Evolutionary conservation across 768 basidiomycete species (phyloP).

Genomic region (Hypholoma fasciculare): DNA sequence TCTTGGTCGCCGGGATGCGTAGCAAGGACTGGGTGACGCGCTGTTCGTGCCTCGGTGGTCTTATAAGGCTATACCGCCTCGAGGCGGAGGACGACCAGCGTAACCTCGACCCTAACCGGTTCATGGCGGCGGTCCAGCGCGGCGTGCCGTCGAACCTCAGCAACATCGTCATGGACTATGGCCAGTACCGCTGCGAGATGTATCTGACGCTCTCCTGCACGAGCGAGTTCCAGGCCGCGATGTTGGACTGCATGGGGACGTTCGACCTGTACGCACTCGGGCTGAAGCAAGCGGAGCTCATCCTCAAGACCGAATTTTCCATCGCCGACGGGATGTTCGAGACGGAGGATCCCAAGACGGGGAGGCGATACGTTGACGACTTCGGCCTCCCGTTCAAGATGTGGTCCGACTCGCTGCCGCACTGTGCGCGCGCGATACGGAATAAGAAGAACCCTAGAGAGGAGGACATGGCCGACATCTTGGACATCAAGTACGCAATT

Average conservation of each 20-base stretch:
- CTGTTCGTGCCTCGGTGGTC: slow-evolving; percentile 49
- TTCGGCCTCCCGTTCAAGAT: slow-evolving; percentile 58
- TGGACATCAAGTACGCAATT: slow-evolving; percentile 62
- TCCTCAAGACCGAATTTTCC: slow-evolving; percentile 61
- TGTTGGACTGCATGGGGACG: slow-evolving; percentile 49
- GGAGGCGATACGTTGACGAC: slow-evolving; percentile 38
- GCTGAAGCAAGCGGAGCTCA: slow-evolving; percentile 44
- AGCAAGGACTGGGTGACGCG: slow-evolving; percentile 55
- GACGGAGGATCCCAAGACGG: slow-evolving; percentile 40
- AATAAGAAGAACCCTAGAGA: slow-evolving; percentile 39
- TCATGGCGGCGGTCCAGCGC: slow-evolving; percentile 41
- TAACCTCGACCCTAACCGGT: slow-evolving; percentile 45
- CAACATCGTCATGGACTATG: slow-evolving; percentile 50
- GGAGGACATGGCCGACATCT: slow-evolving; percentile 57
- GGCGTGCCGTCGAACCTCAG: slow-evolving; percentile 47
- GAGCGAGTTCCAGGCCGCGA: slow-evolving; percentile 49
- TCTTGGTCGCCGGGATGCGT: slow-evolving; percentile 56
- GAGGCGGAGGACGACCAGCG: slow-evolving; percentile 45
- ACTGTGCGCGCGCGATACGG: slow-evolving; percentile 58
- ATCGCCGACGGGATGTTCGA: slow-evolving; percentile 59
- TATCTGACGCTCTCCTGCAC: slow-evolving; percentile 40
- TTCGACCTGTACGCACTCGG: slow-evolving; percentile 54
- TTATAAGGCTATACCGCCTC: slow-evolving; percentile 49
- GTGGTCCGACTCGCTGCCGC: slow-evolving; percentile 60
- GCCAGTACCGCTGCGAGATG: slow-evolving; percentile 45